phyloP scores from a whole-genome alignment of 2,329 filamentous ascomycete species.

The Fusarium chaquense region DNA sequence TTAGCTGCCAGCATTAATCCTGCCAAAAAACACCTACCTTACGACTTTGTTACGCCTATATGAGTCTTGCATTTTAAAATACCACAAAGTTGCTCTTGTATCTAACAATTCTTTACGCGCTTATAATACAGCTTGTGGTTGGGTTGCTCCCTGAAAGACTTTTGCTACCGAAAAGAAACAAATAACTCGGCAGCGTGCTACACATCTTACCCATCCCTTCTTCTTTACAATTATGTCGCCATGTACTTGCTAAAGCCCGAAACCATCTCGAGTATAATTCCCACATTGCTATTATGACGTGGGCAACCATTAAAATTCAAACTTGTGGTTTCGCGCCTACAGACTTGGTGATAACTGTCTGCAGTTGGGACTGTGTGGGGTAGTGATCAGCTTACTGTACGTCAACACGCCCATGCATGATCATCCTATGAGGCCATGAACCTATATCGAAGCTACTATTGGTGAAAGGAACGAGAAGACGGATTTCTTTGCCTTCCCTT shows the following conservation, averaged over 20 bases:
- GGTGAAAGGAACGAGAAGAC: background rate
- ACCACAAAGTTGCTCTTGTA: background rate
- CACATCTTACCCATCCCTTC: background rate
- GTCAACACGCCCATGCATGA: background rate
- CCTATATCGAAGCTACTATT: background rate
- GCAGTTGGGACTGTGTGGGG: conserved; percentile 23
- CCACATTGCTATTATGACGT: conserved; percentile 4
- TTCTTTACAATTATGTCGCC: background rate
- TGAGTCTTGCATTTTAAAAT: background rate
- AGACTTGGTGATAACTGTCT: conserved; percentile 13
- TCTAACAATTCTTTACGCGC: background rate
- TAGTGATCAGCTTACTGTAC: conserved; percentile 14
- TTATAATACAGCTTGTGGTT: background rate
- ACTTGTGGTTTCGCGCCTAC: conserved; percentile 18
- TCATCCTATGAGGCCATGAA: background rate
- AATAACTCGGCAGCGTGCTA: background rate
- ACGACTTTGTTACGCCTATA: background rate
- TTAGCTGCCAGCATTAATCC: background rate
- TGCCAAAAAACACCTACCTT: background rate
- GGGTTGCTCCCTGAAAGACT: background rate
- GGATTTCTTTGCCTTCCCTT: accelerated
- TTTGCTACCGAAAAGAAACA: background rate
- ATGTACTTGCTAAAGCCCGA: background rate
- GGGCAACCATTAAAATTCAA: conserved; percentile 43
- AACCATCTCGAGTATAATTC: background rate